These are phyloP conservation scores for Prinsepia uniflora DNA, from an alignment of 306 rosid genomes.

Conservation along the genomic window DNA sequence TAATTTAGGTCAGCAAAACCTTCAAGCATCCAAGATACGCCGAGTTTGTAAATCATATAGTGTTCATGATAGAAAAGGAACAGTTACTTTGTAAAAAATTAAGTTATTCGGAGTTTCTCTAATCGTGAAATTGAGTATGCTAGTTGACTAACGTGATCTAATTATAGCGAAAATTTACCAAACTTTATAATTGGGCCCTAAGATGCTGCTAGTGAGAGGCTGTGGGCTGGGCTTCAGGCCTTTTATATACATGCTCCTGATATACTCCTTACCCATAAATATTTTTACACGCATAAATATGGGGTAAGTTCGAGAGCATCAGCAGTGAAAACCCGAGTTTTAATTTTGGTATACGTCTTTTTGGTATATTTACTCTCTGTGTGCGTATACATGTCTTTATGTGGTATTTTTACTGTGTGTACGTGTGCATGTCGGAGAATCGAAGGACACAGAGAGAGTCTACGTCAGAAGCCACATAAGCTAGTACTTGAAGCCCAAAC, in stretches of 20 bases:
- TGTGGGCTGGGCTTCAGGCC: background rate
- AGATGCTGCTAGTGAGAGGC: background rate
- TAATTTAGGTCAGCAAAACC: too few species aligned
- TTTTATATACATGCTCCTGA: background rate
- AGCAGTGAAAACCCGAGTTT: background rate
- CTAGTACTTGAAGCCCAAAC: conserved; percentile 32
- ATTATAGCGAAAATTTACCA: background rate
- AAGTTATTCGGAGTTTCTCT: too few species aligned
- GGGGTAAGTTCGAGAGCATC: background rate
- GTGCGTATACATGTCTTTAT: conserved; percentile 1
- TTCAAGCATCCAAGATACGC: too few species aligned
- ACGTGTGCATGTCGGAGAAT: conserved; percentile 28
- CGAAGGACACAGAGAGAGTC: conserved; percentile 14
- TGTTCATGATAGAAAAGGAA: too few species aligned
- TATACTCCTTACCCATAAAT: too few species aligned
- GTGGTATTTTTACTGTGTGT: background rate
- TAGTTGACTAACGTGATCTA: too few species aligned
- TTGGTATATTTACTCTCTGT: background rate
- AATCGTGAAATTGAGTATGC: too few species aligned
- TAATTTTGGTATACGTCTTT: background rate
- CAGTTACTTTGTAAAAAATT: too few species aligned
- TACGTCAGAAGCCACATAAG: conserved; percentile 27
- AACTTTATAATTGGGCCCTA: background rate
- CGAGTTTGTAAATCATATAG: too few species aligned
- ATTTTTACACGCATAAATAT: too few species aligned